Conservation (phyloP, 106 monocot species). For the Iris macrosiphon region DNA sequence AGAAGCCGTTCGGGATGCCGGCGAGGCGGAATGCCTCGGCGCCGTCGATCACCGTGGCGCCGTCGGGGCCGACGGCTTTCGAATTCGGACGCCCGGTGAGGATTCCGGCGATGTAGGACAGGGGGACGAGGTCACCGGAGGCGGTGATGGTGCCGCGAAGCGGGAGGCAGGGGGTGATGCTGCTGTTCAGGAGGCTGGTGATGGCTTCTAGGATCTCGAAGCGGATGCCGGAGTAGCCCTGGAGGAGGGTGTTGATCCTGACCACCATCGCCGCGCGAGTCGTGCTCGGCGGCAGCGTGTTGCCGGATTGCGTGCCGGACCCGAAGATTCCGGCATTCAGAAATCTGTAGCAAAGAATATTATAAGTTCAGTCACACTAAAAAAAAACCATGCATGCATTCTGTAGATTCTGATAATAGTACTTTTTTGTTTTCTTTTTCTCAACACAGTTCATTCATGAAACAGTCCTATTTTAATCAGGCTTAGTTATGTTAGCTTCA, state of each 20-base stretch:
- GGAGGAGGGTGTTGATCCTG: constrained; percentile 22
- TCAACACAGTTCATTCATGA: too few species aligned
- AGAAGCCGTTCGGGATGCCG: constrained; percentile 1
- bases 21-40: constrained; percentile 4
- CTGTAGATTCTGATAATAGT: neutral
- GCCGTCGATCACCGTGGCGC: neutral
- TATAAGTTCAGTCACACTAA: too few species aligned
- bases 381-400: neutral
- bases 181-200: constrained; percentile 21
- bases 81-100: constrained; percentile 28
- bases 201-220: constrained; percentile 41
- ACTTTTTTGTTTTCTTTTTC: neutral
- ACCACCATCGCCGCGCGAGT: constrained; percentile 25
- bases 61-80: neutral
- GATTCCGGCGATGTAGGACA: constrained; percentile 33
- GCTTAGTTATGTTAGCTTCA: too few species aligned
- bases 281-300: neutral
- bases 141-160: constrained; percentile 37
- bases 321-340: constrained; percentile 34
- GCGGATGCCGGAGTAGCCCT: constrained; percentile 48
- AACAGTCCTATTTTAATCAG: too few species aligned
- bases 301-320: neutral
- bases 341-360: constrained; percentile 19
- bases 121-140: constrained; percentile 35
- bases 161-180: constrained; percentile 24